Percentiles rank a stretch among this genome's conserved stretches.
Conservation (phyloP, 108 stramenopile species). For the Nitzschia inconspicua region DNA sequence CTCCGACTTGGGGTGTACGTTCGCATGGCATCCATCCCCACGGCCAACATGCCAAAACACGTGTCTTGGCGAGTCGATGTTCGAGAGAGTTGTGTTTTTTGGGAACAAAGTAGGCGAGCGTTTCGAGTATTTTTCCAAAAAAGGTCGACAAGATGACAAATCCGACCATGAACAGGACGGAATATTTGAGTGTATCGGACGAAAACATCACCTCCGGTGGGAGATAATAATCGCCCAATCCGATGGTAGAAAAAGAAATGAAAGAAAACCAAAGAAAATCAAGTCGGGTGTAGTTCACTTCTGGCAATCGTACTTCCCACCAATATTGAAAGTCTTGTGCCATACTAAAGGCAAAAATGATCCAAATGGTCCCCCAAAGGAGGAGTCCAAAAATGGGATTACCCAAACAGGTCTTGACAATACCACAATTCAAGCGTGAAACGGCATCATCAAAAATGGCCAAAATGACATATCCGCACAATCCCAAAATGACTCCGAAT, state of each 20-base stretch:
- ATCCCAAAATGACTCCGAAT: constrained; percentile 36
- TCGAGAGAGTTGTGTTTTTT: constrained; percentile 1
- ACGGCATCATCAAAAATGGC: constrained; percentile 36
- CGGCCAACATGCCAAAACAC: neutral
- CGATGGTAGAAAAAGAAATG: constrained; percentile 40
- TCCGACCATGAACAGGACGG: constrained; percentile 27
- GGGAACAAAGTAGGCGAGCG: neutral
- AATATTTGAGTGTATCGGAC: constrained; percentile 19
- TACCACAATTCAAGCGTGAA: too few relatives aligned
- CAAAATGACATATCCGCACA: constrained; percentile 33
- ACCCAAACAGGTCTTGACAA: too few relatives aligned
- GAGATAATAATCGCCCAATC: constrained; percentile 42
- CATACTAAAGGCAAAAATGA: constrained; percentile 20
- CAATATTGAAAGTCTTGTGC: constrained; percentile 12
- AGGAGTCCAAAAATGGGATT: constrained; percentile 14
- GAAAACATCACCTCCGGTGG: constrained; percentile 38
- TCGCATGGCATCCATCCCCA: neutral
- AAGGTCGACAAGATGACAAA: constrained; percentile 35
- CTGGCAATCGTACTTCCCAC: constrained; percentile 9
- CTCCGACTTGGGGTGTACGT: neutral
- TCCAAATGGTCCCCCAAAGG: constrained; percentile 33
- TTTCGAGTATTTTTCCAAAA: constrained; percentile 19
- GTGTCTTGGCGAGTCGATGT: constrained; percentile 1
- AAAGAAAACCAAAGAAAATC: constrained; percentile 46
- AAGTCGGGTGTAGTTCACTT: neutral